Evolutionary conservation across 768 basidiomycete genomes (phyloP).

Genomic region (Phylloporus arenicola): DNA sequence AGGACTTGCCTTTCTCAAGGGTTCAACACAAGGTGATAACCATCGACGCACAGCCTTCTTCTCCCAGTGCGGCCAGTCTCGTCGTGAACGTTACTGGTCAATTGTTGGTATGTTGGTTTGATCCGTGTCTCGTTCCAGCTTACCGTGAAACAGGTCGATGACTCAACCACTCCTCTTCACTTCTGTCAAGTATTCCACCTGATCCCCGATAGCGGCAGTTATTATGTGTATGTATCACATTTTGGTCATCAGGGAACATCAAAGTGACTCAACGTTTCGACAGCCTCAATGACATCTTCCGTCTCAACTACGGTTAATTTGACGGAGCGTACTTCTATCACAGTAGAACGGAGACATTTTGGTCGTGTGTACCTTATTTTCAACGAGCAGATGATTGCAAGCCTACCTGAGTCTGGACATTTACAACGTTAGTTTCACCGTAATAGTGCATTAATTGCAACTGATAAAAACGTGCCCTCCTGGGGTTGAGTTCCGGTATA

Average conservation of each 20-base stretch:
- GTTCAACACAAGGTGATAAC: constrained; percentile 81
- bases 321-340: background rate
- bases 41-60: constrained; percentile 84
- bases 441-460: background rate
- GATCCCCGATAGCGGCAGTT: constrained; percentile 63
- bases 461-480: background rate
- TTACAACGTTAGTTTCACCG: background rate
- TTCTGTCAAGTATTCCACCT: constrained; percentile 96
- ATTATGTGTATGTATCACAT: constrained; percentile 69
- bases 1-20: constrained; percentile 76
- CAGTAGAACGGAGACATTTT: constrained; percentile 13
- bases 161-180: constrained; percentile 67
- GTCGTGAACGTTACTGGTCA: constrained; percentile 88
- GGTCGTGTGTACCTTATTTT: constrained; percentile 15
- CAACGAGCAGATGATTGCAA: constrained; percentile 7
- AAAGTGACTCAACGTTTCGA: constrained; percentile 3
- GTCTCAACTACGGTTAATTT: constrained; percentile 63
- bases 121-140: background rate
- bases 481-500: no score
- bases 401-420: background rate
- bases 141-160: constrained; percentile 61
- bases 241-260: background rate
- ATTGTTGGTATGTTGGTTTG: constrained; percentile 50
- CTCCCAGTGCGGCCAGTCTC: constrained; percentile 41
- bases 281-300: constrained; percentile 89